Conservation (phyloP, 139 green algal species). For the Chlamydomonas incerta region DNA sequence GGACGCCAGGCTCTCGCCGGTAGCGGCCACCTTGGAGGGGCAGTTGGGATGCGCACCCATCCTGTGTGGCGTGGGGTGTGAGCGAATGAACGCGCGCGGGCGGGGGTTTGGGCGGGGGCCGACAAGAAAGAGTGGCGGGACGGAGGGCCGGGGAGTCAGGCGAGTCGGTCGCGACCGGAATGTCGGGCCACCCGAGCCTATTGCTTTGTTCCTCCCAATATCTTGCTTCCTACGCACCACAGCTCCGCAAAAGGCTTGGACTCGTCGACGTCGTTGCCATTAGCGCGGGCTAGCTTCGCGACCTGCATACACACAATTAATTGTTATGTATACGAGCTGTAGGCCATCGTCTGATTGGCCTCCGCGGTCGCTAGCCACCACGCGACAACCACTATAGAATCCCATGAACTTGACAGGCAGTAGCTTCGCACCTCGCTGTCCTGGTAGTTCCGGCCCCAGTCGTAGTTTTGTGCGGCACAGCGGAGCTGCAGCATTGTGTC, state of each 20-base stretch:
- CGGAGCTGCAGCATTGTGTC: constrained; percentile 18
- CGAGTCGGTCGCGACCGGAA: not conserved
- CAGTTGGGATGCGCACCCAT: constrained; percentile 96
- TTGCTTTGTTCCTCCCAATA: no score
- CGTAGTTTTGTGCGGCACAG: constrained; percentile 91
- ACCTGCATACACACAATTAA: constrained; percentile 67
- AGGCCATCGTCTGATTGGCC: no score
- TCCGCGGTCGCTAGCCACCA: no score
- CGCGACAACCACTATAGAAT: no score
- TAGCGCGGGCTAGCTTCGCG: constrained; percentile 72
- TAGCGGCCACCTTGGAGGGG: constrained; percentile 73
- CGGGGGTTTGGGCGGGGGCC: no score
- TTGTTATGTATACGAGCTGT: not conserved
- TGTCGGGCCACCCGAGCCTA: no score
- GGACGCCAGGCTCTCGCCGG: constrained; percentile 58
- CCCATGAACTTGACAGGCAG: not conserved
- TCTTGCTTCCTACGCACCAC: constrained; percentile 87
- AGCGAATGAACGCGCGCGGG: no score
- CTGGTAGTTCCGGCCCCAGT: constrained; percentile 78
- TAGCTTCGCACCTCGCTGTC: constrained; percentile 72
- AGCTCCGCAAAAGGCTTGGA: constrained; percentile 93
- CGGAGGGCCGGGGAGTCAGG: not conserved
- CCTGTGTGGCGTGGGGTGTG: no score
- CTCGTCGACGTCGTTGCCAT: constrained; percentile 72
- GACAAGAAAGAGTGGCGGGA: not conserved